These are phyloP conservation scores for Limonomyces culmigenus DNA, from an alignment of 1,284 basidiomycete genomes.

Conservation along the genomic window DNA sequence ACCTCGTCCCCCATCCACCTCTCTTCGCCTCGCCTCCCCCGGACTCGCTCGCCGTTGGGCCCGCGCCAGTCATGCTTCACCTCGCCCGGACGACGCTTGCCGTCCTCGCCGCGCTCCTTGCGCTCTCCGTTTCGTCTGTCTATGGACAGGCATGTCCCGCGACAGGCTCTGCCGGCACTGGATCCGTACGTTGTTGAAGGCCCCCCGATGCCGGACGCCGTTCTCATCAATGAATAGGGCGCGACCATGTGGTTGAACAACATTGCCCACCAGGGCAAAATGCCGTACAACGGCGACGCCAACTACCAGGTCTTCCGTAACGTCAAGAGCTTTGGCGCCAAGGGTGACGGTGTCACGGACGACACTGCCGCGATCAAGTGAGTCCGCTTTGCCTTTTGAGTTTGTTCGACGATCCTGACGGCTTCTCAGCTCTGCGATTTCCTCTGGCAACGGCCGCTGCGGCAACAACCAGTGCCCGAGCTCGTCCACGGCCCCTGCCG, in stretches of 20 bases:
- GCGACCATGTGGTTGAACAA: conserved; percentile 2
- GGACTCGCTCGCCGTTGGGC: no score
- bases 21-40: no score
- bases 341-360: conserved; percentile 50
- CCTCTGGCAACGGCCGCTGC: conserved; percentile 36
- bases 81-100: no score
- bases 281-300: not conserved
- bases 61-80: no score
- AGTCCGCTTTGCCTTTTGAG: conserved; percentile 4
- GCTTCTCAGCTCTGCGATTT: conserved; percentile 33
- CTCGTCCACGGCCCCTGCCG: conserved; percentile 33
- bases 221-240: no score
- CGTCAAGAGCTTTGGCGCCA: conserved; percentile 3
- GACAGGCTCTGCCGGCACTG: conserved; percentile 1
- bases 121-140: not conserved
- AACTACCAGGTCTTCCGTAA: conserved; percentile 3
- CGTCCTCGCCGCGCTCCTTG: not conserved
- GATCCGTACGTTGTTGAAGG: no score
- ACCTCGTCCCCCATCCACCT: no score
- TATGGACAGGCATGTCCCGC: not conserved
- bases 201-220: no score
- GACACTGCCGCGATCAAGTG: conserved; percentile 58
- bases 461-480: conserved; percentile 29
- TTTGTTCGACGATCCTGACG: not conserved
- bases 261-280: conserved; percentile 3